Evolutionary conservation across 768 basidiomycete species (phyloP).

Genomic region (Suillus occidentalis): DNA sequence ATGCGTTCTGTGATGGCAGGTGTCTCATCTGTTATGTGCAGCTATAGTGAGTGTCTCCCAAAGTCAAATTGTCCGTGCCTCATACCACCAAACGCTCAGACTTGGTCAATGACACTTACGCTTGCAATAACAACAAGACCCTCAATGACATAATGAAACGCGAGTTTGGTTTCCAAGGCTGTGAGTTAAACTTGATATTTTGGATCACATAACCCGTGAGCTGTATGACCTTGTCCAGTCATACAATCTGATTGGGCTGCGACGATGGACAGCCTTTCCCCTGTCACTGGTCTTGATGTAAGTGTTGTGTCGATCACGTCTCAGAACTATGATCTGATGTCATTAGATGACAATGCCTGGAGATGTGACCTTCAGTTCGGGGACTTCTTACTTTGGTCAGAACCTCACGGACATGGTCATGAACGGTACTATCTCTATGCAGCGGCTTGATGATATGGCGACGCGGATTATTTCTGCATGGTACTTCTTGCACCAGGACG

Average conservation of each 20-base stretch:
- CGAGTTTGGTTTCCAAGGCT: constrained; percentile 68
- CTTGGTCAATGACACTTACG: constrained; percentile 57
- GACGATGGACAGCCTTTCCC: constrained; percentile 46
- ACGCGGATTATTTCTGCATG: constrained; percentile 69
- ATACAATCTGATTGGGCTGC: constrained; percentile 66
- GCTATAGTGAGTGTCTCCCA: constrained; percentile 44
- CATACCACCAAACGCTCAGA: constrained; percentile 34
- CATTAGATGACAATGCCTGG: constrained; percentile 74
- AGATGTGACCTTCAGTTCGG: constrained; percentile 44
- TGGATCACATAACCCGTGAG: background rate
- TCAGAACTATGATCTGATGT: background rate
- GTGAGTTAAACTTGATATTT: constrained; percentile 28
- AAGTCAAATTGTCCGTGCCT: background rate
- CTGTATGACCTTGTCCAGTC: constrained; percentile 29
- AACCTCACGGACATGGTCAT: constrained; percentile 59
- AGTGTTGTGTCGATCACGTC: constrained; percentile 16
- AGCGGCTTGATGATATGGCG: constrained; percentile 71
- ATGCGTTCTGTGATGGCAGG: constrained; percentile 62
- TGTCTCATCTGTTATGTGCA: constrained; percentile 68
- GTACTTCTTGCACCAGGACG: constrained; percentile 41
- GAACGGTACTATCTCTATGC: constrained; percentile 55
- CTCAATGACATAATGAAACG: constrained; percentile 63
- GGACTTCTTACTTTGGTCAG: constrained; percentile 54
- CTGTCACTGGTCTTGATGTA: constrained; percentile 64
- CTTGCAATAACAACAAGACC: constrained; percentile 62